A percentile compares a stretch with the other conserved stretches of the same genome.
These are phyloP conservation scores for Aspergillus cejpii DNA, from an alignment of 2,329 filamentous ascomycete species.

Conservation along the genomic window DNA sequence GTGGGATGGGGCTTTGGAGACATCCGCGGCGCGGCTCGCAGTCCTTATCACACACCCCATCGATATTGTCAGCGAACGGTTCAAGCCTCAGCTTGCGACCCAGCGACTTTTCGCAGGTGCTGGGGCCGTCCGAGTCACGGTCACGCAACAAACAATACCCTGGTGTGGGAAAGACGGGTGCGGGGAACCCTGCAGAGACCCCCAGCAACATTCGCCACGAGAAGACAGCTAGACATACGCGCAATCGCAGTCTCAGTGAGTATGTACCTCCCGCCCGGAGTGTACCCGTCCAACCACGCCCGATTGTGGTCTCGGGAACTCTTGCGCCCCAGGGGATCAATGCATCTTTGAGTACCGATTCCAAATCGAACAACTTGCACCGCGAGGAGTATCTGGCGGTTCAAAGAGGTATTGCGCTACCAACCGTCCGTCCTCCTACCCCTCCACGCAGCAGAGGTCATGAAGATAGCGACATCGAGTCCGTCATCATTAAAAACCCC, in stretches of 20 bases:
- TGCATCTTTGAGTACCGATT: slow-evolving; percentile 42
- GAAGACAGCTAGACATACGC: slow-evolving; percentile 46
- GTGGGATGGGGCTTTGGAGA: slow-evolving; percentile 33
- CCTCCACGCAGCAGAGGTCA: slow-evolving; percentile 67
- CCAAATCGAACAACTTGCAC: slow-evolving; percentile 46
- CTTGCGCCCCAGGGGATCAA: slow-evolving; percentile 44
- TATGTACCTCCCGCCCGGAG: slow-evolving; percentile 66
- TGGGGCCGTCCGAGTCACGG: slow-evolving; percentile 26
- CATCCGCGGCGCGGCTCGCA: slow-evolving; percentile 53
- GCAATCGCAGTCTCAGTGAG: slow-evolving; percentile 82
- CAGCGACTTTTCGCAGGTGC: slow-evolving; percentile 33
- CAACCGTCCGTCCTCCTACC: slow-evolving; percentile 61
- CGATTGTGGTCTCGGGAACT: slow-evolving; percentile 64
- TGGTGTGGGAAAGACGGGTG: slow-evolving; percentile 29
- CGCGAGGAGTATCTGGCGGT: slow-evolving; percentile 76
- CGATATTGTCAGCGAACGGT: slow-evolving; percentile 34
- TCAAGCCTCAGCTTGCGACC: slow-evolving; percentile 32
- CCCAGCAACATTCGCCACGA: slow-evolving; percentile 24
- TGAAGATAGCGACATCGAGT: slow-evolving; percentile 47
- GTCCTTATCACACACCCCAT: slow-evolving; percentile 39
- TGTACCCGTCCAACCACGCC: slow-evolving; percentile 59
- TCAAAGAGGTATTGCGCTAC: slow-evolving; percentile 62
- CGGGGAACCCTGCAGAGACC: slow-evolving; percentile 19
- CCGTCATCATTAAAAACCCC: slow-evolving; percentile 20
- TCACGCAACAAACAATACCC: slow-evolving; percentile 39